phyloP scores from a whole-genome alignment of 1,139 yeast species.

The Candida sp. region DNA sequence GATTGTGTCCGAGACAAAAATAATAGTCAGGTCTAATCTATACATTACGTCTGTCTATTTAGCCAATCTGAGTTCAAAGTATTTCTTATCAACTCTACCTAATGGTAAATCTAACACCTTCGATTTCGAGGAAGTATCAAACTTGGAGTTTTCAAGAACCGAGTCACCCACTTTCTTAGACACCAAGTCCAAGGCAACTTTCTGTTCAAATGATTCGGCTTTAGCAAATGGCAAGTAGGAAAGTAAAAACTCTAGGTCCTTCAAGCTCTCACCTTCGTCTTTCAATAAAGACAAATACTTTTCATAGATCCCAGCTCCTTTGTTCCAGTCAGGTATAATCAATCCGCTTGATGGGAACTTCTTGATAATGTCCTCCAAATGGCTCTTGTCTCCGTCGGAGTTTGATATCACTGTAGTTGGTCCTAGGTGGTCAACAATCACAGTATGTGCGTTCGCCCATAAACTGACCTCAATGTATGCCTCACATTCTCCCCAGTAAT shows the following conservation, averaged over 20 bases:
- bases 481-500: constrained; percentile 62
- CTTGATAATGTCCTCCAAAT: constrained; percentile 43
- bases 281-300: constrained; percentile 42
- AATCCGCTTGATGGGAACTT: constrained; percentile 50
- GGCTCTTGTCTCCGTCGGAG: constrained; percentile 32
- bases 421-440: constrained; percentile 62
- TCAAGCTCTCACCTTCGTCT: constrained; percentile 13
- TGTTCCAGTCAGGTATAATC: constrained; percentile 58
- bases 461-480: constrained; percentile 66
- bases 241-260: constrained; percentile 33
- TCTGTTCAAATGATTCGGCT: constrained; percentile 31
- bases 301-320: constrained; percentile 63
- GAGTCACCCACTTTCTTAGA: constrained; percentile 48
- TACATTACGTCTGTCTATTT: neutral
- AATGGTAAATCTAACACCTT: constrained; percentile 40
- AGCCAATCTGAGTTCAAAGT: constrained; percentile 29
- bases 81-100: constrained; percentile 51
- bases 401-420: constrained; percentile 64
- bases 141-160: constrained; percentile 27
- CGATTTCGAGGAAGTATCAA: constrained; percentile 19
- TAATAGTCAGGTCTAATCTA: neutral
- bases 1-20: neutral
- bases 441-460: constrained; percentile 67
- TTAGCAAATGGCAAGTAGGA: constrained; percentile 48
- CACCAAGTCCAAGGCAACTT: constrained; percentile 57